Conservation (phyloP, 371 early-diverging fungal species). For the Zychaea mexicana region DNA sequence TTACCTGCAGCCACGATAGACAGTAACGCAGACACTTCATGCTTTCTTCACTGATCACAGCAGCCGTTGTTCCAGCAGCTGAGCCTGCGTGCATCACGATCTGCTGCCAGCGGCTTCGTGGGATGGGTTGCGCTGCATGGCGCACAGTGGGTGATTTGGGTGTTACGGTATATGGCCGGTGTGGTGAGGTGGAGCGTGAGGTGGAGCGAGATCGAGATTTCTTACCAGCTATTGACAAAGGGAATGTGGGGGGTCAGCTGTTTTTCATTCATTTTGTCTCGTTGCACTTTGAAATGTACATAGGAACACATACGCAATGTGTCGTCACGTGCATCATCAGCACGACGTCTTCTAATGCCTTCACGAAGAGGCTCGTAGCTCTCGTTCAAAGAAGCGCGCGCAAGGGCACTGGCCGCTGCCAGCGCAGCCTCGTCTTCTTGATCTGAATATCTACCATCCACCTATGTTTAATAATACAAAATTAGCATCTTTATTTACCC, state of each 20-base stretch:
- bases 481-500: neutral
- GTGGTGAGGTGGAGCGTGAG: slow-evolving; percentile 50
- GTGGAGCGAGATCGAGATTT: slow-evolving; percentile 29
- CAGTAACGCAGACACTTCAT: slow-evolving; percentile 81
- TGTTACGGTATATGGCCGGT: slow-evolving; percentile 34
- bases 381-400: slow-evolving; percentile 39
- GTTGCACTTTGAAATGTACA: neutral
- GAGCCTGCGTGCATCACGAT: slow-evolving; percentile 72
- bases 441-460: slow-evolving; percentile 1
- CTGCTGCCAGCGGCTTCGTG: slow-evolving; percentile 70
- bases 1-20: slow-evolving; percentile 77
- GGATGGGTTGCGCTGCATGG: slow-evolving; percentile 21
- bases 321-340: slow-evolving; percentile 40
- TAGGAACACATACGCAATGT: slow-evolving; percentile 11
- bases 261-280: neutral
- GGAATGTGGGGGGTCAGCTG: neutral
- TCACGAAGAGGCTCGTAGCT: slow-evolving; percentile 19
- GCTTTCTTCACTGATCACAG: slow-evolving; percentile 79
- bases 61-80: slow-evolving; percentile 72
- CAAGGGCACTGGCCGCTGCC: slow-evolving; percentile 43
- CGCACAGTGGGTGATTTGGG: slow-evolving; percentile 19
- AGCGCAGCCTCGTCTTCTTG: slow-evolving; percentile 38
- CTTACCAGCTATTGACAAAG: slow-evolving; percentile 8
- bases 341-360: slow-evolving; percentile 28
- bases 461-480: neutral